Percentiles rank a stretch among this genome's conserved stretches.
Conservation (phyloP, 345 rosid genomes). For the Cardiospermum halicacabum region DNA sequence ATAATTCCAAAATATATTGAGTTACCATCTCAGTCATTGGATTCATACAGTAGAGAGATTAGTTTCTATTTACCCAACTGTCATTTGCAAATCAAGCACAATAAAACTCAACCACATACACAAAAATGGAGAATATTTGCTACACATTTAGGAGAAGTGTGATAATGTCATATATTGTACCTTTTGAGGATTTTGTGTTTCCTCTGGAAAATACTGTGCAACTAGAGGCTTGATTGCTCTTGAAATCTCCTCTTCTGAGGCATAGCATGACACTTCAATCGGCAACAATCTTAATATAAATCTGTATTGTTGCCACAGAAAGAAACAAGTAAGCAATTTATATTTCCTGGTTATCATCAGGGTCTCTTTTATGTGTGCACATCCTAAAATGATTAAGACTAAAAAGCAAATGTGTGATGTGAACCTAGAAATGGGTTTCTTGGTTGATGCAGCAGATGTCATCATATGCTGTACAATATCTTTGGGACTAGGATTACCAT, state of each 20-base stretch:
- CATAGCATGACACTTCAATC: conserved; percentile 85
- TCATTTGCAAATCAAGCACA: conserved; percentile 2
- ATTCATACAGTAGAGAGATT: background rate
- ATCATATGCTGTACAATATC: conserved; percentile 82
- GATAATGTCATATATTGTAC: conserved; percentile 23
- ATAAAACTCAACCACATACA: background rate
- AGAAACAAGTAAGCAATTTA: background rate
- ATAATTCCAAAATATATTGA: no score
- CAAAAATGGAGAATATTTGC: background rate
- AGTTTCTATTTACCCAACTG: background rate
- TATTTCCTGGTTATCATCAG: background rate
- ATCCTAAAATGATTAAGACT: background rate
- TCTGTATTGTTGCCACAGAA: conserved; percentile 27
- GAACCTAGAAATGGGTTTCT: conserved; percentile 93
- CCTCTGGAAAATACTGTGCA: conserved; percentile 68
- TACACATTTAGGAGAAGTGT: background rate
- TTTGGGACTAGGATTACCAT: conserved; percentile 78
- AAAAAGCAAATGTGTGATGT: background rate
- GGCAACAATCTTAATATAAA: conserved; percentile 86
- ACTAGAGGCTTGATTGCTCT: conserved; percentile 72
- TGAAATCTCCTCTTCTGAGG: conserved; percentile 91
- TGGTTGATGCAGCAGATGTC: conserved; percentile 78
- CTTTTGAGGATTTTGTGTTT: conserved; percentile 62
- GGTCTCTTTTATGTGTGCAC: background rate
- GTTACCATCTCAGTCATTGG: no score